phyloP scores from a whole-genome alignment of 495 filamentous ascomycete genomes.

The Neurospora sp. region DNA sequence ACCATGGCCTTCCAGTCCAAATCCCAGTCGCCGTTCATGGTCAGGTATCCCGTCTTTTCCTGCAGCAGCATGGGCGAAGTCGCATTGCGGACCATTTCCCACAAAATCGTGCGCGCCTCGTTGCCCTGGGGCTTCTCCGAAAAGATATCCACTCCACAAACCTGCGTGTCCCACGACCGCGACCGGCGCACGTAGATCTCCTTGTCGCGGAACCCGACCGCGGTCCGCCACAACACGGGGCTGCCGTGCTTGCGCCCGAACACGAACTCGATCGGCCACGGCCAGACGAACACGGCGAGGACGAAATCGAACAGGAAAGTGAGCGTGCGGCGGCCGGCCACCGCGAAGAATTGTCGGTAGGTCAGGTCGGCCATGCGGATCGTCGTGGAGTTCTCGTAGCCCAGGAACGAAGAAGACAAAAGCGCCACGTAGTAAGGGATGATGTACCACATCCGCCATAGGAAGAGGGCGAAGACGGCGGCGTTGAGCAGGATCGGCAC shows the following conservation, averaged over 20 bases:
- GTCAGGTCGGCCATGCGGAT: slow-evolving; percentile 43
- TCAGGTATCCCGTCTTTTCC: slow-evolving; percentile 66
- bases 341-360: slow-evolving; percentile 36
- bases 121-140: slow-evolving; percentile 2
- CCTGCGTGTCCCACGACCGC: slow-evolving; percentile 45
- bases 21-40: slow-evolving; percentile 71
- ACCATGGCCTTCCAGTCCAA: slow-evolving; percentile 71
- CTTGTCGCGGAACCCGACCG: slow-evolving; percentile 54
- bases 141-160: slow-evolving; percentile 17
- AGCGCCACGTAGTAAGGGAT: slow-evolving; percentile 57
- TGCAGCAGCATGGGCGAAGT: slow-evolving; percentile 50
- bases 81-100: slow-evolving; percentile 34
- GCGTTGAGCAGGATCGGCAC: slow-evolving; percentile 64
- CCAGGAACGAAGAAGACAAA: slow-evolving; percentile 42
- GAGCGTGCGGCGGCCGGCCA: slow-evolving; percentile 43
- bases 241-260: slow-evolving; percentile 39
- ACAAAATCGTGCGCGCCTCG: slow-evolving; percentile 18
- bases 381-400: slow-evolving; percentile 46
- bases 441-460: slow-evolving; percentile 49
- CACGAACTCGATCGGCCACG: slow-evolving; percentile 69
- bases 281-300: slow-evolving; percentile 54
- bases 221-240: slow-evolving; percentile 57
- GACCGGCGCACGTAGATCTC: slow-evolving; percentile 70
- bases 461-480: slow-evolving; percentile 45
- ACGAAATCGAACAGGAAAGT: slow-evolving; percentile 62